A percentile compares a stretch with the other conserved stretches of the same genome.
These are phyloP conservation scores for Sequoia sempervirens DNA, from an alignment of 75 land plant genomes.

Conservation along the genomic window DNA sequence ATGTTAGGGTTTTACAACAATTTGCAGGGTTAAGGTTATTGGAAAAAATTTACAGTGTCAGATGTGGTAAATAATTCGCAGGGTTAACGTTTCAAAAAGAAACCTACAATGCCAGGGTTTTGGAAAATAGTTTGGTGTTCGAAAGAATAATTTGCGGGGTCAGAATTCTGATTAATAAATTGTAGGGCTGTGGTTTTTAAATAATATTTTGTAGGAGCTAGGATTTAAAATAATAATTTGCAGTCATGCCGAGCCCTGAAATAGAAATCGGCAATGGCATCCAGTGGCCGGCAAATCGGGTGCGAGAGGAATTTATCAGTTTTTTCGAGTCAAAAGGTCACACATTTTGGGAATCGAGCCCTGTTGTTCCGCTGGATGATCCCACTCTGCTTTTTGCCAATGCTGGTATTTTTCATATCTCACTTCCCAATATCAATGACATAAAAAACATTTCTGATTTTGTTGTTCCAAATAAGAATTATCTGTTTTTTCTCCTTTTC, in stretches of 20 bases:
- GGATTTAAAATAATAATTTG: background rate
- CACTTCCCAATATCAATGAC: background rate
- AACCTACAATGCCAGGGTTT: background rate
- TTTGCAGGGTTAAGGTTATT: background rate
- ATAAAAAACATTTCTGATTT: background rate
- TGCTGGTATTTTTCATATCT: constrained; percentile 44
- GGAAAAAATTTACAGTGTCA: background rate
- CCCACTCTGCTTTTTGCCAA: constrained; percentile 97
- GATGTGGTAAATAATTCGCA: background rate
- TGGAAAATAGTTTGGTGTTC: background rate
- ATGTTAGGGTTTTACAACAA: background rate
- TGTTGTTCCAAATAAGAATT: no score
- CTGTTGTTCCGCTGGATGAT: constrained; percentile 89
- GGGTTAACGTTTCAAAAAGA: no score
- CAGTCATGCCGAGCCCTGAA: constrained; percentile 21
- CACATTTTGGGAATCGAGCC: constrained; percentile 64
- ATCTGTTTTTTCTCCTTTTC: no score
- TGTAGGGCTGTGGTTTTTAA: background rate
- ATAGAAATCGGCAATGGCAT: background rate
- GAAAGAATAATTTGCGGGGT: background rate
- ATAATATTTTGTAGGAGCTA: background rate
- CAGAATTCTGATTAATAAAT: background rate
- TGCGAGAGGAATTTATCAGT: constrained; percentile 55
- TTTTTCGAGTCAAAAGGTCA: constrained; percentile 81
- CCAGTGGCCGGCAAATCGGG: constrained; percentile 73